These are phyloP conservation scores for Perkinsus olseni DNA, from an alignment of 169 alveolate species.

Conservation along the genomic window DNA sequence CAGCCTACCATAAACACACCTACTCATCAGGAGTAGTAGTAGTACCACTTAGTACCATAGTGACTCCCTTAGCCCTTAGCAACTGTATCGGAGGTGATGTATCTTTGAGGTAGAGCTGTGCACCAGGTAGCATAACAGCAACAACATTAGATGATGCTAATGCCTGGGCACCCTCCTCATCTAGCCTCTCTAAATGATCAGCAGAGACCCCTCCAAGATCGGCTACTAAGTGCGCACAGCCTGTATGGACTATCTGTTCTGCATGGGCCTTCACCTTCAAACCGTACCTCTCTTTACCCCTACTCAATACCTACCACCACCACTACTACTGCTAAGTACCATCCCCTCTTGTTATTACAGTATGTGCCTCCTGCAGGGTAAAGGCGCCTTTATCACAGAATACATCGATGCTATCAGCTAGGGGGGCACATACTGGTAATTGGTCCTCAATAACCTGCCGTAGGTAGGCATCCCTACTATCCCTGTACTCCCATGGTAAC, in stretches of 20 bases:
- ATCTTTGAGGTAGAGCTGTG: neutral
- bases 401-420: neutral
- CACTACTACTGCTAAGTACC: neutral
- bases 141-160: neutral
- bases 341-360: neutral
- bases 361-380: neutral
- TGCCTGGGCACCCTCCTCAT: neutral
- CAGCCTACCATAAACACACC: neutral
- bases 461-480: neutral
- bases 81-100: neutral
- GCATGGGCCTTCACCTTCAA: neutral
- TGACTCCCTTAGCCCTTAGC: neutral
- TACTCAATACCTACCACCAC: neutral
- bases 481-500: neutral
- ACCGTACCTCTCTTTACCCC: neutral
- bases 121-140: conserved; percentile 4
- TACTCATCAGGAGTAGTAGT: too few relatives aligned
- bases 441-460: neutral
- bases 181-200: conserved; percentile 1
- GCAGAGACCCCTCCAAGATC: neutral
- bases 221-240: neutral
- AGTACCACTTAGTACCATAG: neutral
- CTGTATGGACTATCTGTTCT: conserved; percentile 7
- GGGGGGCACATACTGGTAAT: neutral
- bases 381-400: conserved; percentile 5